Percentiles rank a stretch among this genome's conserved stretches.
phyloP scores from a whole-genome alignment of 345 rosid species.

The Linum usitatissimum region DNA sequence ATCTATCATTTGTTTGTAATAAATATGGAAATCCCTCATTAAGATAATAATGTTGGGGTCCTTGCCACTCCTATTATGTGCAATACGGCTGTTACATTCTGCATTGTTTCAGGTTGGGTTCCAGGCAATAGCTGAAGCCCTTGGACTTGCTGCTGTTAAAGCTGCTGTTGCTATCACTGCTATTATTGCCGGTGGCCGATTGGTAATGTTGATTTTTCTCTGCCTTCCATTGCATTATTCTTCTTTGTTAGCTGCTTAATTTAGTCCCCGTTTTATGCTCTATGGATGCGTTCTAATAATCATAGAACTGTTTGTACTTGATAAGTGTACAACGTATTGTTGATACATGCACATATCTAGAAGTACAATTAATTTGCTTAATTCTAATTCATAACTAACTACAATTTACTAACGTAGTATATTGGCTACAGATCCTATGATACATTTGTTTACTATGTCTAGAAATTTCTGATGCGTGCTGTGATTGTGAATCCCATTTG shows the following conservation, averaged over 20 bases:
- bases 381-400: no score
- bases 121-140: constrained; percentile 98
- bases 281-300: no score
- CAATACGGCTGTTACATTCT: constrained; percentile 10
- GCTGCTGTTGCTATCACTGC: constrained; percentile 91
- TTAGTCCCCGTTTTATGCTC: no score
- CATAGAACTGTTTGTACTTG: background rate
- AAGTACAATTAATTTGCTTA: no score
- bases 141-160: constrained; percentile 93
- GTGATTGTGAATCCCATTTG: no score
- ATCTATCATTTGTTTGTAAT: background rate
- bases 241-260: constrained; percentile 6
- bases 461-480: no score
- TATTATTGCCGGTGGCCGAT: constrained; percentile 94
- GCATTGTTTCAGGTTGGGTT: constrained; percentile 67
- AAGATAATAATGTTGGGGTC: constrained; percentile 3
- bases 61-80: constrained; percentile 3
- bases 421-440: background rate
- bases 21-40: background rate
- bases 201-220: constrained; percentile 30
- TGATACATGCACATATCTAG: no score
- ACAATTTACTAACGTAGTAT: no score
- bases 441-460: background rate
- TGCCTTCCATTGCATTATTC: constrained; percentile 3
- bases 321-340: no score